phyloP scores from a whole-genome alignment of 192 early-diverging fungal species.

The Coemansia sp. region DNA sequence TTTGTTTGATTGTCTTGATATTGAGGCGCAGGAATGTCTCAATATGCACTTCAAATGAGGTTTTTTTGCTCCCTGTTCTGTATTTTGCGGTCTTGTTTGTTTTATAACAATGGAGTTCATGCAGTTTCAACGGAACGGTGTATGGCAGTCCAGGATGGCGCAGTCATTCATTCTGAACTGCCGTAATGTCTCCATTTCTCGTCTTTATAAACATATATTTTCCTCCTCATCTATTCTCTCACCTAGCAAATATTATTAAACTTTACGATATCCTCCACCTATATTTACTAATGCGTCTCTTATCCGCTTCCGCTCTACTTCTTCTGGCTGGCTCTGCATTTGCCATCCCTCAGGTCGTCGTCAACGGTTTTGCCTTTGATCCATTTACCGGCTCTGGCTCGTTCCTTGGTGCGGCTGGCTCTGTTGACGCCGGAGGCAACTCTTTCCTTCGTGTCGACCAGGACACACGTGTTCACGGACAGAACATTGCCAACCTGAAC shows the following conservation, averaged over 20 bases:
- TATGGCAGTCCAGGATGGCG: no score
- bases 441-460: slow-evolving; percentile 39
- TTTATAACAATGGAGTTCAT: no score
- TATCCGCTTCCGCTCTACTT: not conserved
- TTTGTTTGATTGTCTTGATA: not conserved
- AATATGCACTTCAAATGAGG: no score
- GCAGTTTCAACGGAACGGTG: no score
- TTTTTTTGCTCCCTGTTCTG: no score
- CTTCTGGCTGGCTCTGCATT: slow-evolving; percentile 2
- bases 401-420: not conserved
- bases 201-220: no score
- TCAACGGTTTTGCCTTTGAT: slow-evolving; percentile 13
- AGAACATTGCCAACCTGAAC: slow-evolving; percentile 25
- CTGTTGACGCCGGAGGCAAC: slow-evolving; percentile 33
- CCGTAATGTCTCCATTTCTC: no score
- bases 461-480: slow-evolving; percentile 32
- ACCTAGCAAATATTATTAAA: not conserved
- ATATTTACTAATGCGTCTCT: slow-evolving; percentile 1
- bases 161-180: no score
- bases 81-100: no score
- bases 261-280: not conserved
- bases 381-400: slow-evolving; percentile 30
- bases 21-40: no score
- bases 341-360: slow-evolving; percentile 23
- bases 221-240: not conserved